Percentiles rank a stretch among this genome's conserved stretches.
phyloP scores from a whole-genome alignment of 2,329 filamentous ascomycete genomes.

The Bipolaris sorokiniana region DNA sequence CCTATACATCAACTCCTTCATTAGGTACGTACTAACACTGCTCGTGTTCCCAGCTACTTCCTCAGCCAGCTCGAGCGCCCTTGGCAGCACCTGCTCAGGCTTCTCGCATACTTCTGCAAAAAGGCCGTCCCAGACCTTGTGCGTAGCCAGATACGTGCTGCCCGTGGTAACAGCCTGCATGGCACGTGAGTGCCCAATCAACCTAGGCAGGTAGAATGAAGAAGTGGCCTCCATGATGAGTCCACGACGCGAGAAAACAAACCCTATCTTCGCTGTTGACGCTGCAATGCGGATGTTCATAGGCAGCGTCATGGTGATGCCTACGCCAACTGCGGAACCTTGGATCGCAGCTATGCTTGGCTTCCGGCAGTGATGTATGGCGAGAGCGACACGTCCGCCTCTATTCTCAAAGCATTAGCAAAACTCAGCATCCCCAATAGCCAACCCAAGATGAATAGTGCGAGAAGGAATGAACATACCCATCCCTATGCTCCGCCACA shows the following conservation, averaged over 20 bases:
- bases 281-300: conserved; percentile 63
- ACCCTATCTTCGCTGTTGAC: conserved; percentile 69
- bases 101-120: conserved; percentile 69
- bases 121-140: conserved; percentile 62
- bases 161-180: conserved; percentile 72
- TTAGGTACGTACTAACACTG: conserved; percentile 67
- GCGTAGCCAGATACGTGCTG: conserved; percentile 59
- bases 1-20: conserved; percentile 74
- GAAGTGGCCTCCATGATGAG: conserved; percentile 75
- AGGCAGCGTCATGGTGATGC: conserved; percentile 65
- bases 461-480: conserved; percentile 42
- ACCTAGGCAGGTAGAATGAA: conserved; percentile 73
- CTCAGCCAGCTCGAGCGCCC: conserved; percentile 69
- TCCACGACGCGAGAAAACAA: conserved; percentile 74
- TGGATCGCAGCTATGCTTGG: conserved; percentile 63
- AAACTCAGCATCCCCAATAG: neutral
- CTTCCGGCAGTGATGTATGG: conserved; percentile 64
- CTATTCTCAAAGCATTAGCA: conserved; percentile 28
- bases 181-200: conserved; percentile 69
- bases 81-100: conserved; percentile 65
- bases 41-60: conserved; percentile 73
- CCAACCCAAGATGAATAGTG: neutral
- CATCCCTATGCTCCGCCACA: conserved; percentile 60
- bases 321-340: conserved; percentile 63
- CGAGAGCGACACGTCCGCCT: conserved; percentile 56